Conservation (phyloP, 208 protist genomes). For the Trypanosoma rangeli region DNA sequence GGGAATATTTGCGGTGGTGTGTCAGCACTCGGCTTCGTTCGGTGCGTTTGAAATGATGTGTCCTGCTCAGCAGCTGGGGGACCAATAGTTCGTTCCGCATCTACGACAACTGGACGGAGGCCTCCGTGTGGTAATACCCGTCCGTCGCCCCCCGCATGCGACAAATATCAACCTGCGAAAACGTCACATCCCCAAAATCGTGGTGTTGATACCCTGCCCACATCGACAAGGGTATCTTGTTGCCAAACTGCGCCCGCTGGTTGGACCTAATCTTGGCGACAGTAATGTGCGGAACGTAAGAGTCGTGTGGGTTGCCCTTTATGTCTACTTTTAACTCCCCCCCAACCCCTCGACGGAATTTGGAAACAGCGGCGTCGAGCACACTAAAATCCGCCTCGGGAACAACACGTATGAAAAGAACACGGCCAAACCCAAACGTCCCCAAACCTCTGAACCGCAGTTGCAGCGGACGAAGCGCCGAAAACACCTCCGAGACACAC, state of each 20-base stretch:
- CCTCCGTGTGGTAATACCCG: constrained; percentile 73
- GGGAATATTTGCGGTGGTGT: background rate
- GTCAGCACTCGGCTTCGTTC: background rate
- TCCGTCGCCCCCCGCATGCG: constrained; percentile 61
- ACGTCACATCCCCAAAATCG: constrained; percentile 86
- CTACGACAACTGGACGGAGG: constrained; percentile 34
- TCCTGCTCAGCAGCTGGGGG: background rate
- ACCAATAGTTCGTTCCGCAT: background rate
- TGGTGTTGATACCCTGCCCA: constrained; percentile 75
- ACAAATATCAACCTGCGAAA: constrained; percentile 66
- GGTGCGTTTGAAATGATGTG: background rate
- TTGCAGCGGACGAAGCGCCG: constrained; percentile 48
- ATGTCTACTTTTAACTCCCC: constrained; percentile 63
- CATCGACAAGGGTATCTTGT: constrained; percentile 49
- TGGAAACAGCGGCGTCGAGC: constrained; percentile 58
- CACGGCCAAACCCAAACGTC: constrained; percentile 75
- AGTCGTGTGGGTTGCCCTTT: constrained; percentile 88
- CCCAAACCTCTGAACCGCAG: constrained; percentile 82
- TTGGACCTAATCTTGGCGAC: constrained; percentile 75
- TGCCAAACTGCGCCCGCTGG: constrained; percentile 50
- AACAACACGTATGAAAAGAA: constrained; percentile 71
- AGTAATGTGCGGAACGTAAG: constrained; percentile 89
- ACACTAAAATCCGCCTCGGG: constrained; percentile 61
- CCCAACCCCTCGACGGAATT: constrained; percentile 52
- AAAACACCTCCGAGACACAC: constrained; percentile 48